These are phyloP conservation scores for Hibiscus syriacus DNA, from an alignment of 345 rosid genomes.

Conservation along the genomic window DNA sequence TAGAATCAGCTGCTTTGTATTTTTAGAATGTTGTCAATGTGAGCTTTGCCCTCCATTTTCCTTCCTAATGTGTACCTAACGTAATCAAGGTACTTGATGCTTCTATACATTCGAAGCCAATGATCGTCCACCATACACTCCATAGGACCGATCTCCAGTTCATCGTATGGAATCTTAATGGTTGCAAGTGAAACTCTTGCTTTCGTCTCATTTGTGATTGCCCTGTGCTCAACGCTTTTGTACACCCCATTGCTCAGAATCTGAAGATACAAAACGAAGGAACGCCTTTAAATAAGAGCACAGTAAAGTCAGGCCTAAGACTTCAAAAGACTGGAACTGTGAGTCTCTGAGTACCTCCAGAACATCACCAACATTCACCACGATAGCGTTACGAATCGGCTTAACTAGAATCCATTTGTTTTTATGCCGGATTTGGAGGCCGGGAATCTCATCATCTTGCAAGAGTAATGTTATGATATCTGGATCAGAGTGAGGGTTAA, in stretches of 20 bases:
- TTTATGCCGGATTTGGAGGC: not conserved
- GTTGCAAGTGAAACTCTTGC: not conserved
- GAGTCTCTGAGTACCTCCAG: not conserved
- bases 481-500: not conserved
- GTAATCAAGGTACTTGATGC: not conserved
- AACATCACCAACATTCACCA: not conserved
- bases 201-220: conserved; percentile 11
- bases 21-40: not conserved
- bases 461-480: not conserved
- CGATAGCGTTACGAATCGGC: not conserved
- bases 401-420: not conserved
- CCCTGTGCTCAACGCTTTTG: conserved; percentile 29
- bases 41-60: not conserved
- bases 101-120: not conserved
- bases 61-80: not conserved
- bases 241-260: conserved; percentile 20
- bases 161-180: not conserved
- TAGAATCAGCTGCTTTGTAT: not conserved
- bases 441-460: not conserved
- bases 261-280: not conserved
- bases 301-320: not conserved
- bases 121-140: not conserved
- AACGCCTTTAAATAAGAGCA: not conserved
- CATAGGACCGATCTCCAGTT: not conserved
- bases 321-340: not conserved